phyloP scores from a whole-genome alignment of 345 rosid species.

The Salix dunnii region DNA sequence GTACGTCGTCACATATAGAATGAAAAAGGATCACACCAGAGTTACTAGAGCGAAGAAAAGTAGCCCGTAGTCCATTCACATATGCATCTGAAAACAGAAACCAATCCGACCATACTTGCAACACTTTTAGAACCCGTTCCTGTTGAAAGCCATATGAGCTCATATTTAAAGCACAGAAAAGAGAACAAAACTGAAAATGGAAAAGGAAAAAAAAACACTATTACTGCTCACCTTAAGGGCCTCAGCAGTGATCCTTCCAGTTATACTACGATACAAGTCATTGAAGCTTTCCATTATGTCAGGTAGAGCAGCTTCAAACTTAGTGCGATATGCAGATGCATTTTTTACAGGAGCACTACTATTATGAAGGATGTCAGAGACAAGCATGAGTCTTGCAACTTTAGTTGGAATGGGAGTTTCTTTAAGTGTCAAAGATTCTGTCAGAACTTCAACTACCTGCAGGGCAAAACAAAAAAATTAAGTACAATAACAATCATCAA shows the following conservation, averaged over 20 bases:
- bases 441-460: slow-evolving; percentile 95
- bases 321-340: slow-evolving; percentile 98
- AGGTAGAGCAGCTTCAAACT: slow-evolving; percentile 86
- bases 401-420: slow-evolving; percentile 96
- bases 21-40: slow-evolving; percentile 85
- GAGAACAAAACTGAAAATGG: not conserved
- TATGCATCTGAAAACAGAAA: slow-evolving; percentile 99
- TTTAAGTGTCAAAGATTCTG: slow-evolving; percentile 92
- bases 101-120: slow-evolving; percentile 99
- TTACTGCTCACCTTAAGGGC: slow-evolving; percentile 71
- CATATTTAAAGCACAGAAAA: slow-evolving; percentile 5
- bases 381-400: slow-evolving; percentile 90
- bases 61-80: slow-evolving; percentile 88
- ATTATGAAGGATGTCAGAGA: slow-evolving; percentile 85
- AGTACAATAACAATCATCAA: not conserved
- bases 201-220: slow-evolving; percentile 5
- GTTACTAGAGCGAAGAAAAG: slow-evolving; percentile 81
- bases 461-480: not conserved
- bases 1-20: slow-evolving; percentile 86
- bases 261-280: slow-evolving; percentile 85
- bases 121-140: slow-evolving; percentile 95
- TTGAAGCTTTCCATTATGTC: slow-evolving; percentile 99
- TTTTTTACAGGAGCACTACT: slow-evolving; percentile 98
- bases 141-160: slow-evolving; percentile 30
- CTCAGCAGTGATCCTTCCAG: slow-evolving; percentile 98